phyloP scores from a whole-genome alignment of 1,139 yeast species.

The Debaryomycetaceae sp. region DNA sequence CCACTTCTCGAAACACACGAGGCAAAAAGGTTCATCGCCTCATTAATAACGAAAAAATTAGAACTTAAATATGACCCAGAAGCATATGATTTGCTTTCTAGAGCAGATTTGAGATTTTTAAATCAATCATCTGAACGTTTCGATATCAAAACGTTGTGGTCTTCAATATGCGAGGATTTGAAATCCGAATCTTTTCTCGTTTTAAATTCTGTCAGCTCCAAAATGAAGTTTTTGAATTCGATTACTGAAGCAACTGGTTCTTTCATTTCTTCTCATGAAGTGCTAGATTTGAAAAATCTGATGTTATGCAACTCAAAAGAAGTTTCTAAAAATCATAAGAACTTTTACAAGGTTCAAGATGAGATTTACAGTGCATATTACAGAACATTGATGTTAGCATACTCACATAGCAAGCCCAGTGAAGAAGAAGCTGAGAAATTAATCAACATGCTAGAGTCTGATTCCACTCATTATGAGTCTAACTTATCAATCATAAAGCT shows the following conservation, averaged over 20 bases:
- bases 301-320: constrained; percentile 23
- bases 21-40: background rate
- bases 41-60: background rate
- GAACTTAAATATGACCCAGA: constrained; percentile 1
- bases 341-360: constrained; percentile 46
- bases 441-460: constrained; percentile 16
- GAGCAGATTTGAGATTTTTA: constrained; percentile 8
- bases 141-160: background rate
- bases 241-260: constrained; percentile 11
- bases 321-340: constrained; percentile 21
- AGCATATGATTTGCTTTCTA: constrained; percentile 9
- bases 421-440: constrained; percentile 8
- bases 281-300: constrained; percentile 15
- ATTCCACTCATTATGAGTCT: constrained; percentile 22
- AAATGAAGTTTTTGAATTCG: constrained; percentile 31
- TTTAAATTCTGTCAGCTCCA: constrained; percentile 25
- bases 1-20: background rate
- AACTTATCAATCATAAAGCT: constrained; percentile 23
- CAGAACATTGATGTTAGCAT: constrained; percentile 11
- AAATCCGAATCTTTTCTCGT: constrained; percentile 24
- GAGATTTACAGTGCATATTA: constrained; percentile 34
- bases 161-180: constrained; percentile 18
- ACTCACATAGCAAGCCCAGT: constrained; percentile 1
- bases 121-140: background rate
- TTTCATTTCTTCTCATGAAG: constrained; percentile 4